Base-by-base conservation (phyloP, 768 basidiomycete species). In the Russula virescens region DNA sequence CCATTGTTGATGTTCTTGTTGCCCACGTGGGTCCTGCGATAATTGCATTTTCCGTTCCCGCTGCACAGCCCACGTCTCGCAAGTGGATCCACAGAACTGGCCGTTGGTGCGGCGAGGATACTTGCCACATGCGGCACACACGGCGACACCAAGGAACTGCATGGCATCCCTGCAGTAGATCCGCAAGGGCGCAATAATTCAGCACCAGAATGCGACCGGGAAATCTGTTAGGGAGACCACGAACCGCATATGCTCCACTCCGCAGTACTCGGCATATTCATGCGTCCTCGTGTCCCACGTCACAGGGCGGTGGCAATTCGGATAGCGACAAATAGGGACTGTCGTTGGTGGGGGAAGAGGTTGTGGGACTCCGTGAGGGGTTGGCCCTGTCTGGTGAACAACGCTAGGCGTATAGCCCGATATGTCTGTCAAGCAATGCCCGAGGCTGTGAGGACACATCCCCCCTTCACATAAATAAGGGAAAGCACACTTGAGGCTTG, bases 211-310 rank as follows among this genome's bases (percentile, higher is more conserved):
- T n/a, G 55, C 16, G 46, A 47, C 3, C n/a, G 13, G 54, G 46
- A n/a, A 31, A 21, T 9, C 11, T 14, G 18, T 7, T 40, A 35
- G 48, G 18, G 25, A 1, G 14, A 60, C 9, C 38, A 62, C 63
- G 42, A 42, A 64, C 63, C 28, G 26, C 58, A 60, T 64, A 16
- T 64, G 63, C 0, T 25, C 53, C 3, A 25, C 21, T 9, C 46
- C 38, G 48, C 63, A 64, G 34, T 50, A 64, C 40, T 64, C 63
- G 7, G 40, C 45, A 3, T 45, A 19, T 28, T 64, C 53, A 8
- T 14, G 2, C 14, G 56, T 38, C 8, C 6, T 25, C 11, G 23
- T 5, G 4, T 60, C 53, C 47, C 8, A 14, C 3, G 11, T 10
- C 63, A 60, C 62, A 11, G 58, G 47, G 0, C 6, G 9, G 10